Percentiles rank a stretch among this genome's conserved stretches.
Evolutionary conservation across 1,284 basidiomycete genomes (phyloP).

Genomic region (Leccinum pachyderme): DNA sequence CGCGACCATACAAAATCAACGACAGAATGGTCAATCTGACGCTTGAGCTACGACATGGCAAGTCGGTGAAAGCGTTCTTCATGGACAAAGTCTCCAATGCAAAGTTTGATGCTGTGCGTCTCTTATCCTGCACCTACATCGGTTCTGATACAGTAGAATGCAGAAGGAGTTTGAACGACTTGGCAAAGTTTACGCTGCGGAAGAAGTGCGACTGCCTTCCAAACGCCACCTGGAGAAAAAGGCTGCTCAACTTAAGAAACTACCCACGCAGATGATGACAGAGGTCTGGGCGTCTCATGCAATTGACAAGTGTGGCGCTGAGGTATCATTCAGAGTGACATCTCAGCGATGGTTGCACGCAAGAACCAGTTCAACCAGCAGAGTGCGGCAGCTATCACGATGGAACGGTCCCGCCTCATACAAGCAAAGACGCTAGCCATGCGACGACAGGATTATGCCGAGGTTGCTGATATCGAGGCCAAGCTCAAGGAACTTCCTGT

Average conservation of each 20-base stretch:
- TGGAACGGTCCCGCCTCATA: conserved; percentile 61
- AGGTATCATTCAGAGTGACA: conserved; percentile 50
- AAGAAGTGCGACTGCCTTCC: conserved; percentile 65
- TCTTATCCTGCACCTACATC: not conserved
- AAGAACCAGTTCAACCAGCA: conserved; percentile 56
- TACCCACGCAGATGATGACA: conserved; percentile 64
- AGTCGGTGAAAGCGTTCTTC: conserved; percentile 51
- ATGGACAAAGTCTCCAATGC: conserved; percentile 86
- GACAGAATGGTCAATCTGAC: conserved; percentile 58
- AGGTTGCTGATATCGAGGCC: conserved; percentile 58
- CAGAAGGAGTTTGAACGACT: conserved; percentile 78
- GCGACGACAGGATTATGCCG: conserved; percentile 63
- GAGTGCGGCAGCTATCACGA: conserved; percentile 41
- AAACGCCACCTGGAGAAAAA: conserved; percentile 67
- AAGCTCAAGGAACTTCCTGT: conserved; percentile 55
- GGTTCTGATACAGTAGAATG: conserved; percentile 11
- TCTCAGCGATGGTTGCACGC: conserved; percentile 69
- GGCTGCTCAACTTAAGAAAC: conserved; percentile 54
- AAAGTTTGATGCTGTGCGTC: conserved; percentile 54
- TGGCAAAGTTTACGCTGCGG: conserved; percentile 43
- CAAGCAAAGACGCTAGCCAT: conserved; percentile 69
- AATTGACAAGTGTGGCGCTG: conserved; percentile 2
- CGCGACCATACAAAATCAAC: conserved; percentile 77
- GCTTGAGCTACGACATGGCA: conserved; percentile 72
- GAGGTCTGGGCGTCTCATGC: conserved; percentile 50